Base-by-base conservation (phyloP, 2,329 filamentous ascomycete genomes). In the Sporothrix brasiliensis region DNA sequence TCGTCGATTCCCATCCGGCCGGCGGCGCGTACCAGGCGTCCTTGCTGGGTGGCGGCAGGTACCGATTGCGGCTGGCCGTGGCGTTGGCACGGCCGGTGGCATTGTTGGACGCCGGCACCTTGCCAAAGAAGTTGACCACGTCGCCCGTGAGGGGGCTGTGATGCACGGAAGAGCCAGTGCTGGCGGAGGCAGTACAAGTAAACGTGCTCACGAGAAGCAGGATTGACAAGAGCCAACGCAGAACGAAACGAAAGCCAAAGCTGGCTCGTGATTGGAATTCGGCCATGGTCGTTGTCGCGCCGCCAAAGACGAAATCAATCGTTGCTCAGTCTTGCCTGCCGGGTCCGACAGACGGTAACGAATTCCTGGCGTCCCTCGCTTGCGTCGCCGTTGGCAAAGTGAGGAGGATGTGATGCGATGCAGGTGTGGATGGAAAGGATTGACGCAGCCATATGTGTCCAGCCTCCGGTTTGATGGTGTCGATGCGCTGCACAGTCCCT, bases 21-120 rank as follows among this genome's bases (percentile, higher is more conserved):
- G 74, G 73, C 19, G 74, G 67, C 4, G n/a, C 27, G 69, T 74
- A 75, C 72, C 72, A 75, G 9, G 70, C 56, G 60, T 75, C 74
- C 47, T 72, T 53, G 61, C 72, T 72, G 3, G 74, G 73, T 4
- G 72, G 70, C 9, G 73, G 72, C 27, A 73, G 72, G 47, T 67
- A 67, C n/a, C 19, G 9, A 41, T 49, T 44, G 34, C 34, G 34
- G 30, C 16, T 41, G 1, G 30, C 7, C 14, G 54, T 58, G 3
- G 24, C 5, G 19, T 60, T 60, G 13, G 53, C 1, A 4, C 30
- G 13, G 34, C 13, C 61, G 47, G 61, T 66, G 16, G 4, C 41
- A 24, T 65, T 65, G n/a, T 49, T 53, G 34, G 30, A 34, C 7
- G 60, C 16, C 16, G 60, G 47, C 14, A 34, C 49, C 21, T 47